Evolutionary conservation across 257 asterid genomes (phyloP).

Genomic region (Solanum peruvianum): DNA sequence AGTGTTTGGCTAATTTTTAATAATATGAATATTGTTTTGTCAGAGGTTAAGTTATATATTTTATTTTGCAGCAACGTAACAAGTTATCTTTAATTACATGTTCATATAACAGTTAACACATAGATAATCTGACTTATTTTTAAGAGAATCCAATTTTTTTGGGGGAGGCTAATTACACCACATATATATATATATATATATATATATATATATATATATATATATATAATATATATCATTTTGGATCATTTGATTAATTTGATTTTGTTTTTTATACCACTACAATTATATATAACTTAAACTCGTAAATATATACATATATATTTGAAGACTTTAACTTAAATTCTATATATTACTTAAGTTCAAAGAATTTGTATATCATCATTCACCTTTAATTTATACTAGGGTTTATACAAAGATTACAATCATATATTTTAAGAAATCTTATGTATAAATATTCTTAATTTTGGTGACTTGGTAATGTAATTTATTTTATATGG

Average conservation of each 20-base stretch:
- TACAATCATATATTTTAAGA: background rate
- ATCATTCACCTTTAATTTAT: background rate
- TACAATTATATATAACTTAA: background rate
- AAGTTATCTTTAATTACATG: too few species aligned
- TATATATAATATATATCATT: background rate
- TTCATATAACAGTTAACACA: background rate
- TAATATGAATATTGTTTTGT: background rate
- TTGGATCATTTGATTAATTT: background rate
- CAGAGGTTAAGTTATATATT: background rate
- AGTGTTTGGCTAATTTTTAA: background rate
- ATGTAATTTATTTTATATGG: background rate
- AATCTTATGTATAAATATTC: background rate
- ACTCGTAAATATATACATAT: background rate
- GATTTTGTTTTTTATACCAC: background rate
- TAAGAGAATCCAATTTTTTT: background rate
- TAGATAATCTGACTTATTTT: background rate
- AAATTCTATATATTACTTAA: background rate
- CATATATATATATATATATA: too few species aligned
- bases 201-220: background rate
- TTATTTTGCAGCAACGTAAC: background rate
- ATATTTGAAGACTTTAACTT: background rate
- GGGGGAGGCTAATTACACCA: background rate
- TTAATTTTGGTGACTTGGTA: background rate
- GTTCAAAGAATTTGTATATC: background rate
- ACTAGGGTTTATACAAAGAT: background rate